Percentiles rank a stretch among this genome's conserved stretches.
phyloP scores from a whole-genome alignment of 257 asterid genomes.

The Echium plantagineum region DNA sequence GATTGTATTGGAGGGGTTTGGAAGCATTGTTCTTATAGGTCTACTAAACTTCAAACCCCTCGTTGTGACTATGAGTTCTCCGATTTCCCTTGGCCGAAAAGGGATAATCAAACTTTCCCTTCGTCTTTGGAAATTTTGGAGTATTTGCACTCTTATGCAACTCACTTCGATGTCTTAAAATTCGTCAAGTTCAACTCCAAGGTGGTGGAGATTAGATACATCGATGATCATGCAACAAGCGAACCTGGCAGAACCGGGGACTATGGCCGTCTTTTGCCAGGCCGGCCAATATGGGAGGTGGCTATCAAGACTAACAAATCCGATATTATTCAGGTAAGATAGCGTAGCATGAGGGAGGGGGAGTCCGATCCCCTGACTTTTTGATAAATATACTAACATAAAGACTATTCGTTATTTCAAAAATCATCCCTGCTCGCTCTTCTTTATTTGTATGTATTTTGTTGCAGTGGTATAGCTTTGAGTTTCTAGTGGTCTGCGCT shows the following conservation, averaged over 20 bases:
- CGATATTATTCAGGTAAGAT: constrained; percentile 41
- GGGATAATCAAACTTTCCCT: constrained; percentile 69
- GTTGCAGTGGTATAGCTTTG: constrained; percentile 82
- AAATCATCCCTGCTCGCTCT: no score
- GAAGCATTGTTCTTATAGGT: constrained; percentile 60
- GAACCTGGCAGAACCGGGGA: constrained; percentile 13
- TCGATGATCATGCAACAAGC: constrained; percentile 21
- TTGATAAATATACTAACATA: no score
- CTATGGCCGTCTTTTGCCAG: constrained; percentile 39
- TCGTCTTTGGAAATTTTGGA: constrained; percentile 57
- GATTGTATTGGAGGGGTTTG: constrained; percentile 78
- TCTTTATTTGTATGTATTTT: constrained; percentile 8
- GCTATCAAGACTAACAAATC: constrained; percentile 47
- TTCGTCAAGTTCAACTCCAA: constrained; percentile 59
- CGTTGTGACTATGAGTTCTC: constrained; percentile 83
- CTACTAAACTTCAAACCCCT: constrained; percentile 75
- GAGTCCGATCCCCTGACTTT: no score
- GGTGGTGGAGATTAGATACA: constrained; percentile 59
- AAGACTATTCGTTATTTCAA: no score
- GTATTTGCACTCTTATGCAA: constrained; percentile 56
- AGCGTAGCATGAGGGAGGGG: no score
- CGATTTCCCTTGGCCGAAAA: constrained; percentile 73
- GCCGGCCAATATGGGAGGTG: constrained; percentile 74
- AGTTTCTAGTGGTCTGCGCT: constrained; percentile 70
- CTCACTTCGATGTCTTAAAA: constrained; percentile 49